Base-by-base conservation (phyloP, 75 land plant species). In the Pinus albicaulis region DNA sequence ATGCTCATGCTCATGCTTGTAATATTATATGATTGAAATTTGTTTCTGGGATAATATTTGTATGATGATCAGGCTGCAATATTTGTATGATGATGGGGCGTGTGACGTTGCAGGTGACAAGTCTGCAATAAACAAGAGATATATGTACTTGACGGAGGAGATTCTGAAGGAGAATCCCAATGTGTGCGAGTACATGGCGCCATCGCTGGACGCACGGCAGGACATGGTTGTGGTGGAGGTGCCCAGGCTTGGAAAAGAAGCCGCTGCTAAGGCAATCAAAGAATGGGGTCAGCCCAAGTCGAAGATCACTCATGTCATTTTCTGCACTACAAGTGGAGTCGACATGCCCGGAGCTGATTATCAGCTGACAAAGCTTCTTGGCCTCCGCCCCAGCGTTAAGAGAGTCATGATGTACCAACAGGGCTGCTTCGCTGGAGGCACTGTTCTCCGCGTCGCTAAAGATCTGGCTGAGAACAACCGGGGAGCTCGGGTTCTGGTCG, bases 281-380 rank as follows among this genome's bases (percentile, higher is more conserved):
- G 79, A 80, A 8, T 80, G 82, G 82, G 82, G 79, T 3, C 76
- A 71, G 72, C 86, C 86, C 48, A 61, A 41, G 24, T 76, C 76
- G 1, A 36, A 22, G 16, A 82, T 82, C 52, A 79, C 84, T 55
- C 84, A 82, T 77, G 78, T 82, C 56, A 73, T 85, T 56, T 78
- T 85, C 72, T 73, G 66, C 76, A 76, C 81, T 66, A 75, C 74
- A 72, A 59, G 77, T 52, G 84, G 87, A 17, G 80, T 73, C 41
- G 77, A 81, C 80, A 63, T 76, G 75, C 87, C 84, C 26, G 87
- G 84, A 11, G 81, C 87, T 13, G 78, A 82, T 65, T 72, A 17
- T 62, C 44, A 59, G 68, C 72, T 72, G 24, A 57, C 76, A 16
- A 76, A 25, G 58, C 31, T 64, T 71, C 28, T 60, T 20, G 82